Conservation (phyloP, 2,329 filamentous ascomycete species). For the Colletotrichum endophyticum region DNA sequence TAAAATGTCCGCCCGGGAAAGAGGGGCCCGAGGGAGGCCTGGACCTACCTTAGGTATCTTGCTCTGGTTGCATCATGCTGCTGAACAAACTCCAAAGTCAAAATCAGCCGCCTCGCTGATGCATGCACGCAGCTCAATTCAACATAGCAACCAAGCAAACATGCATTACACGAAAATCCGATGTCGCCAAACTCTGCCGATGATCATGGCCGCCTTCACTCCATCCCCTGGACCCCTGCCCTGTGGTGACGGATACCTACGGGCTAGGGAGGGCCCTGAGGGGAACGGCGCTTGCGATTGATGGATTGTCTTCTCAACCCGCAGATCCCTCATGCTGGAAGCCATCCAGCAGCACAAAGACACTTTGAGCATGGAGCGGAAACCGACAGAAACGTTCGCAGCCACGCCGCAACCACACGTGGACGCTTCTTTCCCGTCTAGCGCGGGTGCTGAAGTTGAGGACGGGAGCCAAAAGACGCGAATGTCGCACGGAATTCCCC, state of each 20-base stretch:
- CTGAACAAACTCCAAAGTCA: background rate
- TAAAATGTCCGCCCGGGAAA: background rate
- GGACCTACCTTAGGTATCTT: background rate
- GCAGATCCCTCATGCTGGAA: background rate
- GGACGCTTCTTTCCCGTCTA: background rate
- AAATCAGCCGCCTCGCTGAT: background rate
- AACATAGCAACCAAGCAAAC: background rate
- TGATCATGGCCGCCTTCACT: background rate
- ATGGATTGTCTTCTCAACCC: background rate
- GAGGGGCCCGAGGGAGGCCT: background rate
- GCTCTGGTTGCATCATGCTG: background rate
- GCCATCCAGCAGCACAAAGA: background rate
- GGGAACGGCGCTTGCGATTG: background rate
- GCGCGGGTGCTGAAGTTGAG: background rate
- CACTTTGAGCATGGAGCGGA: background rate
- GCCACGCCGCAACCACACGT: background rate
- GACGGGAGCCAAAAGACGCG: background rate
- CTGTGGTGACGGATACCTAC: background rate
- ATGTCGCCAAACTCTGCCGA: slow-evolving; percentile 1
- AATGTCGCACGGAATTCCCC: background rate
- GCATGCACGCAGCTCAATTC: background rate
- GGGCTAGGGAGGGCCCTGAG: background rate
- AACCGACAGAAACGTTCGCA: background rate
- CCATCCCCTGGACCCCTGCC: background rate
- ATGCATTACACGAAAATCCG: background rate